Base-by-base conservation (phyloP, 768 basidiomycete genomes). In the Termitomyces sp. region DNA sequence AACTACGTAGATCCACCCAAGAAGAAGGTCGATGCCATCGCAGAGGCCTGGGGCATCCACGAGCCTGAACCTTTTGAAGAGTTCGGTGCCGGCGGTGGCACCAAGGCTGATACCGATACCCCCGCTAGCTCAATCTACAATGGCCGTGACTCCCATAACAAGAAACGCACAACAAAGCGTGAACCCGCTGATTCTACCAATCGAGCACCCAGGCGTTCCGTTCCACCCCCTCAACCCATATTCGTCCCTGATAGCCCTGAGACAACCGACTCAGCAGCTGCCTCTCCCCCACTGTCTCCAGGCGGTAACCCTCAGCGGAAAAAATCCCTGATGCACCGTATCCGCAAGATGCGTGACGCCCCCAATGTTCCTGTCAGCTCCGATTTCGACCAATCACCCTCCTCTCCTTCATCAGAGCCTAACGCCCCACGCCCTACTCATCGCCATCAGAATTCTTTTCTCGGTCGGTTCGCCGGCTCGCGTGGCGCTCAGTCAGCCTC, bases 51-150 rank as follows among this genome's bases (percentile, higher is more conserved):
- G 92, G 92, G 92, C 35, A 91, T 91, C 48, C 89, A 92, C 62
- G 92, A 94, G 63, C 92, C 92, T 5, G 92, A 94, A 65, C 92
- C 92, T 7, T 94, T 81, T 63, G 91, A 94, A 63, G 91, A 94
- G 62, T 94, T 94, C 66, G 89, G 83, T 58, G 91, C 90, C 22
- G 92, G 89, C 18, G 88, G 89, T 41, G 87, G 88, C 54, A 67
- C 78, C 64, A 68, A 61, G 58, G 70, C 65, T 3, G 74, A 78
- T 46, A 80, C 76, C 25, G 84, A 84, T 46, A 84, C 86, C 5
- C 81, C 84, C 12, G 72, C 85, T 33, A 83, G 79, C 63, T 88
- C 87, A 36, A 86, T 87, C 60, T 84, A 85, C 70, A 85, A 84
- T 54, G 86, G 85, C 41, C 78, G 73, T 56, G 85, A 86, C 49